Conservation (phyloP, 345 rosid genomes). For the Populus euphratica region DNA sequence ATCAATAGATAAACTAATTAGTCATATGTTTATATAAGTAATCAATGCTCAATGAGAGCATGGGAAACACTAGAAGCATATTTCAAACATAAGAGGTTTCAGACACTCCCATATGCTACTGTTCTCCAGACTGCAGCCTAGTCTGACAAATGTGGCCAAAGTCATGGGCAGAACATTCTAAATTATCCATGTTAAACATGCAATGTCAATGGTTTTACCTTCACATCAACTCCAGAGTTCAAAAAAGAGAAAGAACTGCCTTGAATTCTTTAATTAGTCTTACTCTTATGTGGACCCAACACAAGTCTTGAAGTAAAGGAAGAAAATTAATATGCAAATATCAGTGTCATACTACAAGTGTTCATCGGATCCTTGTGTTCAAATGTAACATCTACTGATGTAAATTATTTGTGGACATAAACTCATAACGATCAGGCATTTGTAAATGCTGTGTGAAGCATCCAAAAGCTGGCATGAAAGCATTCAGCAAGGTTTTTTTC, state of each 20-base stretch:
- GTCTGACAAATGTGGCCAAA: not conserved
- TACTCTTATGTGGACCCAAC: not conserved
- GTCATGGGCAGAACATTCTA: not conserved
- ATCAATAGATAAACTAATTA: not conserved
- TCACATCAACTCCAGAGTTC: not conserved
- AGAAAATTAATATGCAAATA: not conserved
- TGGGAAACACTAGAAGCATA: not conserved
- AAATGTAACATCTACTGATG: not conserved
- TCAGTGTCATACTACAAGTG: not conserved
- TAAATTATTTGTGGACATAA: not conserved
- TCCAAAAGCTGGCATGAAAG: not conserved
- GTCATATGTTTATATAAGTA: not conserved
- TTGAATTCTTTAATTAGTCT: not conserved
- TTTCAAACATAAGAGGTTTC: not conserved
- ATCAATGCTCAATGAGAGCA: not conserved
- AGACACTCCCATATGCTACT: not conserved
- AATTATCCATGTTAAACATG: not conserved
- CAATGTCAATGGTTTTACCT: not conserved
- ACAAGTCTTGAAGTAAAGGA: not conserved
- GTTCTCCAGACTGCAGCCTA: not conserved
- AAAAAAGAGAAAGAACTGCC: not conserved
- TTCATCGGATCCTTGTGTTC: not conserved
- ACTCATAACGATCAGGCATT: not conserved
- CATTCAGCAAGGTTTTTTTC: not conserved
- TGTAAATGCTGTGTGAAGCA: not conserved